These are phyloP conservation scores for Pichia scutulata DNA, from an alignment of 805 yeast genomes.

Conservation along the genomic window DNA sequence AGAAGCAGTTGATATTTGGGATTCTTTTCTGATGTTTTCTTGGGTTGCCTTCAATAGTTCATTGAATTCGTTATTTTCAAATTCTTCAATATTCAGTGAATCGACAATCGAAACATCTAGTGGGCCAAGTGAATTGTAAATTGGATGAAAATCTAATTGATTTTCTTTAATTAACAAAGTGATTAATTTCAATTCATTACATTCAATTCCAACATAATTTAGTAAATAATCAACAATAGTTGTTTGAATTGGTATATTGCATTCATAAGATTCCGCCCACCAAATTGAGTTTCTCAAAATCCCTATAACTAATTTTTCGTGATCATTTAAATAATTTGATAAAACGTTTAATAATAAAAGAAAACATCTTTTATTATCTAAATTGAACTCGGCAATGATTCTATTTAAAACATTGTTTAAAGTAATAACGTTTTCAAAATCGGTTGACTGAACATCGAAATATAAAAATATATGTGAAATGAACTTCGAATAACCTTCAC, in stretches of 20 bases:
- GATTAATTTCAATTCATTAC: slow-evolving; percentile 27
- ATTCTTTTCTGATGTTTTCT: slow-evolving; percentile 43
- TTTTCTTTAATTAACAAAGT: slow-evolving; percentile 58
- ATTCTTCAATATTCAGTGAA: slow-evolving; percentile 12
- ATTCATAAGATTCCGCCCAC: slow-evolving; percentile 38
- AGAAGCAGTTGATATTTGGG: slow-evolving; percentile 56
- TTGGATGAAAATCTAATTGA: slow-evolving; percentile 52
- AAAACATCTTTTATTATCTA: slow-evolving; percentile 66
- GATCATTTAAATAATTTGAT: slow-evolving; percentile 34
- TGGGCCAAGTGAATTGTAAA: slow-evolving; percentile 54
- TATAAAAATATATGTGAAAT: slow-evolving; percentile 41
- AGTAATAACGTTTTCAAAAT: slow-evolving; percentile 26
- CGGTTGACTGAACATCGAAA: slow-evolving; percentile 25
- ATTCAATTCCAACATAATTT: slow-evolving; percentile 7
- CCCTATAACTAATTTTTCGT: slow-evolving; percentile 39
- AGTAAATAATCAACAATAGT: slow-evolving; percentile 22
- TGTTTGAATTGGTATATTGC: slow-evolving; percentile 17
- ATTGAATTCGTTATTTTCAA: slow-evolving; percentile 29
- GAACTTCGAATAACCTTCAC: slow-evolving; percentile 70
- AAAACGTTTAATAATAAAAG: slow-evolving; percentile 54
- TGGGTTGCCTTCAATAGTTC: slow-evolving; percentile 38
- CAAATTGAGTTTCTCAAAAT: slow-evolving; percentile 50
- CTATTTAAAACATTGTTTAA: slow-evolving; percentile 43
- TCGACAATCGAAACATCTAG: slow-evolving; percentile 19
- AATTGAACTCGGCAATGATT: slow-evolving; percentile 63